Base-by-base conservation (phyloP, 2,329 filamentous ascomycete species). In the Acephala macrosclerotiorum region DNA sequence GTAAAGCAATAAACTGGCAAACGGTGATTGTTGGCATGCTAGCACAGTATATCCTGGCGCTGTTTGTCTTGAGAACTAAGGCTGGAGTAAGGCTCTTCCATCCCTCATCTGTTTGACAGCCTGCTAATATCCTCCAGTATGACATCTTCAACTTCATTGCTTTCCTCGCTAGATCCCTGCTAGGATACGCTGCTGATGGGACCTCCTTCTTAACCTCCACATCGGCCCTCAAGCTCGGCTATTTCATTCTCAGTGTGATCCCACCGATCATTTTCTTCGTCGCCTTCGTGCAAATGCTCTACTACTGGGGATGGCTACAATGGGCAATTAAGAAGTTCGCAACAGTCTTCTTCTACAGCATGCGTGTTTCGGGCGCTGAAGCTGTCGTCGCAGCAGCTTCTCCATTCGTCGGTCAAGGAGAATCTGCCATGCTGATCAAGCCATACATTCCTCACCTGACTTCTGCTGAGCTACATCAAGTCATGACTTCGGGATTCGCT, bases 191-290 rank as follows among this genome's bases (percentile, higher is more conserved):
- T 26, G 81, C 82, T 20, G 77, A 92, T 36, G 94, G 94, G 77
- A 87, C 92, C 0, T 76, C 78, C 0, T 97, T 97, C 82, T 79
- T 97, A 72, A 91, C 89, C 0, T 80, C 81, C 16, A 61, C 72
- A 0, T 77, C 78, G 8, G 81, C 83, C 6, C 75, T 81, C 3
- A 40, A 78, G 2, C 74, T 83, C 0, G 71, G 74, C 3, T 93
- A 85, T 86, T 97, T 97, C 85, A 83, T 97, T 69, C 84, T 91
- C 58, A 82, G 84, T 58, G 93, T 97, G 68, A 85, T 96, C n/a
- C 93, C 94, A 0, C 89, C 94, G 73, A 96, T 97, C 79, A 93
- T 97, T 81, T 97, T 97, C 87, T 97, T 97, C 87, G 91, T 97
- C 65, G 89, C 94, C 1, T 84, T 97, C n/a, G 93, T 97, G 29